Evolutionary conservation across 495 filamentous ascomycete genomes (phyloP).

Genomic region (Xylaria acuta): DNA sequence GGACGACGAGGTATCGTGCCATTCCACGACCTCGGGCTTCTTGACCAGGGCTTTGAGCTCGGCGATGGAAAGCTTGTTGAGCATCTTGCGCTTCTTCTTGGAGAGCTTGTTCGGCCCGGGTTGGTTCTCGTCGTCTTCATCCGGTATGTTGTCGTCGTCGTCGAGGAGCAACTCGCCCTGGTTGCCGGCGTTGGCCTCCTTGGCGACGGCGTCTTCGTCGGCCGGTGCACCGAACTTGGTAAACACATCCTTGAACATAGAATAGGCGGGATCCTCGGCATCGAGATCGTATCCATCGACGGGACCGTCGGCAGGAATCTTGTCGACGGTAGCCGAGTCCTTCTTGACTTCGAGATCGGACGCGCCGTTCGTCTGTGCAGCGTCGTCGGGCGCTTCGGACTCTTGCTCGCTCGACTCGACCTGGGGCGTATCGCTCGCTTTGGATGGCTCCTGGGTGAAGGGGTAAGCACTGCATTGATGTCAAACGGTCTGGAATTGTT

Average conservation of each 20-base stretch:
- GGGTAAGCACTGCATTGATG: slow-evolving; percentile 29
- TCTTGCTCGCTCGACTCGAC: slow-evolving; percentile 34
- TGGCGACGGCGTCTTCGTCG: slow-evolving; percentile 62
- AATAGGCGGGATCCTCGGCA: slow-evolving; percentile 77
- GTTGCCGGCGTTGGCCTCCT: slow-evolving; percentile 68
- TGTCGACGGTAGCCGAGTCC: slow-evolving; percentile 40
- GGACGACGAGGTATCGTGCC: slow-evolving; percentile 92
- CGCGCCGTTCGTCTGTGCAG: slow-evolving; percentile 32
- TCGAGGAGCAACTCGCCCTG: slow-evolving; percentile 89
- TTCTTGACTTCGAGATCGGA: slow-evolving; percentile 51
- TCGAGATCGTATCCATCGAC: slow-evolving; percentile 53
- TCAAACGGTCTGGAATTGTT: slow-evolving; percentile 12
- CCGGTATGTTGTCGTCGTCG: slow-evolving; percentile 87
- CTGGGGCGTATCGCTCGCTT: slow-evolving; percentile 31
- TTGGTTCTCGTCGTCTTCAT: slow-evolving; percentile 79
- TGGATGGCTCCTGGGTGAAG: slow-evolving; percentile 28
- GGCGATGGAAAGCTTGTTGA: slow-evolving; percentile 91
- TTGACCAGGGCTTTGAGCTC: slow-evolving; percentile 90
- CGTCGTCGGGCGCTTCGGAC: slow-evolving; percentile 36
- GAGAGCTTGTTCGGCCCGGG: slow-evolving; percentile 71
- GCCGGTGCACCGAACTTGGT: slow-evolving; percentile 68
- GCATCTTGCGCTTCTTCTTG: slow-evolving; percentile 90
- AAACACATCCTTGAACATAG: slow-evolving; percentile 81
- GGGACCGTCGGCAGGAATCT: slow-evolving; percentile 53
- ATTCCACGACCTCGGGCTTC: slow-evolving; percentile 94